phyloP scores from a whole-genome alignment of 148 eudicot species.

The Rhododendron kiyosumense region DNA sequence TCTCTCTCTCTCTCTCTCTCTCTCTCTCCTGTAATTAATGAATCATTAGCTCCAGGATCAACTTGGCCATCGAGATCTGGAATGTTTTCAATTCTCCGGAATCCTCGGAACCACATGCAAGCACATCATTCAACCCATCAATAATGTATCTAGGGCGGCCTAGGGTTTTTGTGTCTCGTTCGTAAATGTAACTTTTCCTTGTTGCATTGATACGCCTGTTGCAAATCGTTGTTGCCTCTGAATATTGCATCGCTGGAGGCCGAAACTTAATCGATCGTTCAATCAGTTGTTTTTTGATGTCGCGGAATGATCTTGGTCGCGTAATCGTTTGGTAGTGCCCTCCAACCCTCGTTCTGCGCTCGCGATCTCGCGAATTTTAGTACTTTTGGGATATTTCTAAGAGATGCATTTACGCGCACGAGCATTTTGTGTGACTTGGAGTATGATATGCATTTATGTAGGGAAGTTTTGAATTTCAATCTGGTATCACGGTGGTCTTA shows the following conservation, averaged over 20 bases:
- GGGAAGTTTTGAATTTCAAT: neutral
- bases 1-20: neutral
- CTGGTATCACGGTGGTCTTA: too few relatives aligned
- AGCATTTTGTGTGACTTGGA: neutral
- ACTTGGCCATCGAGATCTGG: neutral
- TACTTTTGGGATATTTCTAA: neutral
- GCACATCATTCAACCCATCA: neutral
- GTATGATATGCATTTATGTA: neutral
- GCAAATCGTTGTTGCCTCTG: neutral
- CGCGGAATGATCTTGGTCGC: neutral
- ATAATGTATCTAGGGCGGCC: conserved; percentile 8
- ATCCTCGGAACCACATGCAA: neutral
- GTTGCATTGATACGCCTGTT: neutral
- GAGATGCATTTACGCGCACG: neutral
- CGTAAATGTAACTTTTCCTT: neutral
- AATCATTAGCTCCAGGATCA: neutral
- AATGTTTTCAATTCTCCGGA: neutral
- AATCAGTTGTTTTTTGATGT: neutral
- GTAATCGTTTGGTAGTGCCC: neutral
- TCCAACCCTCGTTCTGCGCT: neutral
- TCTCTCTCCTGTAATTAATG: neutral
- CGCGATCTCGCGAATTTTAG: neutral
- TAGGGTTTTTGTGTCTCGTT: neutral
- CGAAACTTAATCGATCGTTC: neutral
- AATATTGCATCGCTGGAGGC: neutral